Percentiles rank a stretch among this genome's conserved stretches.
phyloP scores from a whole-genome alignment of 345 rosid genomes.

The Iberis pinnata region DNA sequence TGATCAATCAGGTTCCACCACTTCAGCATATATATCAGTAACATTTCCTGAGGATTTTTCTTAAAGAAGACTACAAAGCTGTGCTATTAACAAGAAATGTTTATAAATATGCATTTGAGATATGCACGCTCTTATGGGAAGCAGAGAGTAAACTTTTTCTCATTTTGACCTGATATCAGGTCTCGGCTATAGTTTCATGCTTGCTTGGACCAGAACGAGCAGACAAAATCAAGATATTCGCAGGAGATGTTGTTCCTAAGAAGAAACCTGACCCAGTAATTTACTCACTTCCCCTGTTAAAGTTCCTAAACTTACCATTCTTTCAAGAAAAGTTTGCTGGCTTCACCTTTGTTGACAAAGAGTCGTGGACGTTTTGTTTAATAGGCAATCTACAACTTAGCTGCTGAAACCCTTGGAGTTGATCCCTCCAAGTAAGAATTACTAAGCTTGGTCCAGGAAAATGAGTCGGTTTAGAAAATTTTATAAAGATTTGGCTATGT shows the following conservation, averaged over 20 bases:
- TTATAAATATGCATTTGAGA: neutral
- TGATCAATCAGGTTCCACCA: slow-evolving; percentile 55
- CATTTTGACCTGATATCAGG: slow-evolving; percentile 41
- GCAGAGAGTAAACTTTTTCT: neutral
- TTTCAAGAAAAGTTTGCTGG: neutral
- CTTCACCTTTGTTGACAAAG: neutral
- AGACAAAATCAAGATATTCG: slow-evolving; percentile 78
- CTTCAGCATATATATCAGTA: too few relatives aligned
- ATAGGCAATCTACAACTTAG: slow-evolving; percentile 83
- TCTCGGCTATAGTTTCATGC: slow-evolving; percentile 81
- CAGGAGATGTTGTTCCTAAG: slow-evolving; percentile 86
- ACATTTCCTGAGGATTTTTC: too few relatives aligned
- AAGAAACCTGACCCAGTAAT: slow-evolving; percentile 91
- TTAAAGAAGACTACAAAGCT: neutral
- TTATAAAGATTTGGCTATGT: neutral
- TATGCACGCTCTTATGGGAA: too few relatives aligned
- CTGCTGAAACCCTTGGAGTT: slow-evolving; percentile 79
- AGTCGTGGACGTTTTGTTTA: slow-evolving; percentile 8
- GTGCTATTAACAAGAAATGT: neutral
- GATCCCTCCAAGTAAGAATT: slow-evolving; percentile 70
- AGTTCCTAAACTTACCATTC: too few relatives aligned
- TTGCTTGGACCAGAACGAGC: slow-evolving; percentile 87
- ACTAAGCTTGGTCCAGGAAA: neutral
- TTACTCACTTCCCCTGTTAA: neutral
- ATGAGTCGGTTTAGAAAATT: neutral